A percentile compares a stretch with the other conserved stretches of the same genome.
These are phyloP conservation scores for Cytospora chrysosperma DNA, from an alignment of 2,329 filamentous ascomycete genomes.

Conservation along the genomic window DNA sequence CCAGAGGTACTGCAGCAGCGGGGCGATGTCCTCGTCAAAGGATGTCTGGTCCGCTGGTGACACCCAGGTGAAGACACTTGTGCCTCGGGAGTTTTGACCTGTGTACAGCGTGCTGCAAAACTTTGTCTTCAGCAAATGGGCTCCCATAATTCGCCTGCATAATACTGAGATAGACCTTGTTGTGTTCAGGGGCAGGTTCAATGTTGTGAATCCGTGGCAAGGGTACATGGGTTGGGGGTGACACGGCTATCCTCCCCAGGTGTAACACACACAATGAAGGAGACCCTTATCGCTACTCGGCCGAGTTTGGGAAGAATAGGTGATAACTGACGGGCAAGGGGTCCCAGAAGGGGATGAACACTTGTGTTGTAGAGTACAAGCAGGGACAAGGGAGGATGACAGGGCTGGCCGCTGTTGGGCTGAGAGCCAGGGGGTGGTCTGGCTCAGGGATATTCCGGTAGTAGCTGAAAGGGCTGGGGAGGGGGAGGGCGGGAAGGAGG, in stretches of 20 bases:
- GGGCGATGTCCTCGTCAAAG: constrained; percentile 34
- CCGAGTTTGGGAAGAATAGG: constrained; percentile 9
- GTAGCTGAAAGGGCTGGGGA: not conserved
- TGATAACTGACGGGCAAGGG: not conserved
- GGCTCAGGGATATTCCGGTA: not conserved
- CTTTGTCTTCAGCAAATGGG: not conserved
- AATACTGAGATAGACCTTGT: not conserved
- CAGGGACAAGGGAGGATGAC: not conserved
- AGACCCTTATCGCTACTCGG: constrained; percentile 6
- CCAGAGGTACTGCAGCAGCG: constrained; percentile 34
- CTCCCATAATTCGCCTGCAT: not conserved
- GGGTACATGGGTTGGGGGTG: not conserved
- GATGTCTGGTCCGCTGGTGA: constrained; percentile 28
- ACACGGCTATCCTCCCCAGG: not conserved
- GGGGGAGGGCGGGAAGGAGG: too few species aligned
- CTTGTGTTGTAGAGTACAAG: too few species aligned
- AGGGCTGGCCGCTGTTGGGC: not conserved
- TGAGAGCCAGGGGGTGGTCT: not conserved
- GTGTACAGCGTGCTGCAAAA: constrained; percentile 31
- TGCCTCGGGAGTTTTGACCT: constrained; percentile 32
- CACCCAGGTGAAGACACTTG: constrained; percentile 35
- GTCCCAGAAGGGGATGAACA: not conserved
- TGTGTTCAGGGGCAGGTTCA: not conserved
- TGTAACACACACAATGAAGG: constrained; percentile 8
- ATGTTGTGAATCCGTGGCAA: not conserved